Base-by-base conservation (phyloP, 2,329 filamentous ascomycete species). In the Chrysosporium keratinophilum region DNA sequence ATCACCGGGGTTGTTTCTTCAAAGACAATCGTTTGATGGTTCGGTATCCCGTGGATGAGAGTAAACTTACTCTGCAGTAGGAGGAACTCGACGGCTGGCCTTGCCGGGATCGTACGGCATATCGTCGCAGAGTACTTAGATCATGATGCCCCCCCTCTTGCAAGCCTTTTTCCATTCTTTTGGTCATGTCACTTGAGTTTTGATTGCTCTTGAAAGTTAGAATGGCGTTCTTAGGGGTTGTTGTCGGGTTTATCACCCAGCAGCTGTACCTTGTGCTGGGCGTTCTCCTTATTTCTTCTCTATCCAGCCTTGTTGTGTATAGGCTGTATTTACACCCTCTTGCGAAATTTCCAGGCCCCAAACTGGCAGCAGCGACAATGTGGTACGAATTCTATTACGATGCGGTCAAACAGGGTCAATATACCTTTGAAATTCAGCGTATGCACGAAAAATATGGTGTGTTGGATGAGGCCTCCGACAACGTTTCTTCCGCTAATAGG, bases 371-470 rank as follows among this genome's bases (percentile, higher is more conserved):
- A 12, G 31, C 56, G n/a, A 62, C 57, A n/a, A 46, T 57, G 23
- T 62, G 59, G 60, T 60, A 65, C 49, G 62, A 64, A 48, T 61
- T 60, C 44, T 65, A 65, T 52, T 63, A 62, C 33, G 61, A 64
- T 34, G 58, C 58, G 5, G 52, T 63, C 31, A 55, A 56, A 34
- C 54, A 58, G n/a, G 62, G 63, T n/a, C 56, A 56, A 15, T 67
- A 67, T 49, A 61, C 64, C 9, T 64, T 60, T 45, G 58, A 63
- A 40, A 66, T 66, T 28, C 57, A 64, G 37, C 57, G 59, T 15
- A 63, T 67, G 59, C 63, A 67, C 53, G 52, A 64, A 50, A 60
- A 62, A 58, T 66, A 69, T 54, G 66, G 67, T 59, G n/a, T 43
- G 53, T 48, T 35, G 19, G 6, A n/a, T 3, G 2, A 23, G 33